Evolutionary conservation across 2,329 filamentous ascomycete species (phyloP).

Genomic region (Trichoderma simmonsii): DNA sequence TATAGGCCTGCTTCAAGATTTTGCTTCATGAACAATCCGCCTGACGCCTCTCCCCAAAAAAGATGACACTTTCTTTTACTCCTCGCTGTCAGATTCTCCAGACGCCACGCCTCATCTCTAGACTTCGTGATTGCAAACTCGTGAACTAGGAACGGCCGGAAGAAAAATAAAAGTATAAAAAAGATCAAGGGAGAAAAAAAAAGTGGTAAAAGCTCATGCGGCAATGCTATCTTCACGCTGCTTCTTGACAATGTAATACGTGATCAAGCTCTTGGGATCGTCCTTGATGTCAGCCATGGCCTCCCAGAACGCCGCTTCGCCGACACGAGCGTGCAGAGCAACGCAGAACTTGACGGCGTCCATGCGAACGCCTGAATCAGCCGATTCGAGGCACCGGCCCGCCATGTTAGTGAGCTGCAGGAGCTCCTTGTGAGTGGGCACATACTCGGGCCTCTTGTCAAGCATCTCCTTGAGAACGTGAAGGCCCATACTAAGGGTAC

Average conservation of each 20-base stretch:
- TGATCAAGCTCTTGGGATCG: constrained; percentile 72
- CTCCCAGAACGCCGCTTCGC: constrained; percentile 64
- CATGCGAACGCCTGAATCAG: constrained; percentile 63
- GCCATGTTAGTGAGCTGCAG: constrained; percentile 49
- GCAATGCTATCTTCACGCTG: constrained; percentile 50
- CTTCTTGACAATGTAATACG: constrained; percentile 74
- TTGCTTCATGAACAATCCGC: background rate
- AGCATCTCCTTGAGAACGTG: constrained; percentile 61
- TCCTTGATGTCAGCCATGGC: constrained; percentile 62
- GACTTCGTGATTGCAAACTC: background rate
- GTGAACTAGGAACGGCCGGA: background rate
- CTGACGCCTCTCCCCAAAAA: background rate
- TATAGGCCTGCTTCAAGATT: background rate
- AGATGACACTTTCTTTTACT: background rate
- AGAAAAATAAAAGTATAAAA: background rate
- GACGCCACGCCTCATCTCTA: background rate
- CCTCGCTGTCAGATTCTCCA: background rate
- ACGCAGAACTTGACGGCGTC: constrained; percentile 79
- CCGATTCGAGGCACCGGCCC: constrained; percentile 56
- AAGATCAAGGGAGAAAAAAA: background rate
- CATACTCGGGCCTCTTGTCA: constrained; percentile 46
- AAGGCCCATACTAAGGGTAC: constrained; percentile 60
- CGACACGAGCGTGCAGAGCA: constrained; percentile 61
- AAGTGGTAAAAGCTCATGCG: constrained; percentile 6
- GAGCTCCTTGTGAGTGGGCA: constrained; percentile 52